Percentiles rank a stretch among this genome's conserved stretches.
Evolutionary conservation across 495 filamentous ascomycete species (phyloP).

Genomic region (Usnea hakonensis): DNA sequence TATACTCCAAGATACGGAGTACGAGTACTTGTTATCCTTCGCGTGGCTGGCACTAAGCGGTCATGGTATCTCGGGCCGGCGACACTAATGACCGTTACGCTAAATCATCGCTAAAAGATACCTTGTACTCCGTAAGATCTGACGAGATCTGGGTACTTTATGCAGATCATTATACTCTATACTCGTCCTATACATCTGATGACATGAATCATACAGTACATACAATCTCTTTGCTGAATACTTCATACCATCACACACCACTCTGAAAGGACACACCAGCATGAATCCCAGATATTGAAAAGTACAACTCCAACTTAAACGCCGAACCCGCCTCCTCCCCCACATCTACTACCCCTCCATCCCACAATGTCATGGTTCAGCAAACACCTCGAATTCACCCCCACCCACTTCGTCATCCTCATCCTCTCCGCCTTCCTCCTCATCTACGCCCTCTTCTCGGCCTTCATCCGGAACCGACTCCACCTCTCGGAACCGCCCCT

Average conservation of each 20-base stretch:
- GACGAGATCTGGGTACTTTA: no score
- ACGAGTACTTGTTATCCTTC: no score
- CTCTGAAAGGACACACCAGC: not conserved
- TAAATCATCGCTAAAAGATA: no score
- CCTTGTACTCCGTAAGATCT: no score
- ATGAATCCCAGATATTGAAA: not conserved
- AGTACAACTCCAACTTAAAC: not conserved
- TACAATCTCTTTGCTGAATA: no score
- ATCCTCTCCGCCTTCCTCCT: conserved; percentile 40
- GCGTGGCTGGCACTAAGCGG: no score
- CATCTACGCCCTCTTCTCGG: conserved; percentile 40
- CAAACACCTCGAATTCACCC: conserved; percentile 38
- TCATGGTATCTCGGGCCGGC: no score
- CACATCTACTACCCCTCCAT: not conserved
- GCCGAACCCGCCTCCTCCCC: not conserved
- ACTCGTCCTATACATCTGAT: no score
- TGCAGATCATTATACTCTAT: no score
- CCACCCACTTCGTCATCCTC: conserved; percentile 40
- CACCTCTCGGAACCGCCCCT: conserved; percentile 47
- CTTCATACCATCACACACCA: not conserved
- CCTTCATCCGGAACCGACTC: conserved; percentile 42
- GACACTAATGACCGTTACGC: no score
- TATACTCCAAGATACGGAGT: no score
- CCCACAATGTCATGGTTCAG: conserved; percentile 20
- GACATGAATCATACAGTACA: no score